Evolutionary conservation across 371 early-diverging fungal genomes (phyloP), one percentile per base, ranked within the genome.

Genomic region (Syncephalastrum monosporum): DNA sequence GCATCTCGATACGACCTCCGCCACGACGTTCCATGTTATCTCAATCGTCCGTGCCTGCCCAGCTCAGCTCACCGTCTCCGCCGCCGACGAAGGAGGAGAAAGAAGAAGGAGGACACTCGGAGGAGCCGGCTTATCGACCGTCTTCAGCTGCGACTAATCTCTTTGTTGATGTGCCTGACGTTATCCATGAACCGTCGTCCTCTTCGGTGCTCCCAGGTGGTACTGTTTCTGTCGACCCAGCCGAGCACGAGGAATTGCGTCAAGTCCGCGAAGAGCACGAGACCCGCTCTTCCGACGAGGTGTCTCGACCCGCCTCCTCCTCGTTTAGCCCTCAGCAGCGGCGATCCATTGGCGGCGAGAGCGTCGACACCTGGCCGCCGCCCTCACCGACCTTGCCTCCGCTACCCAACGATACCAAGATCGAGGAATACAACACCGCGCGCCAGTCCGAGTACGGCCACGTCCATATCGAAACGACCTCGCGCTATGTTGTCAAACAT

Each of bases 331-430:
- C 63, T 3, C 42, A 45, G 4, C 55, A 60, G 25, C 25, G 63
- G 3, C 21, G 29, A 13, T 63, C 63, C 12, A 45, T 23, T 27
- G 53, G 63, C 21, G 64, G 51, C 19, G 61, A 64, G 17, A 64
- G 64, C 48, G 54, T 64, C 10, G 64, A 64, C 27, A 64, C 64
- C 13, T 64, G 59, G 59, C 59, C 64, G 4, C 56, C 64, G 6
- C 55, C 55, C 42, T 55, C 55, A 4, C 55, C 55, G 7, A 33
- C 38, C 38, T 33, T 33, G 38, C 38, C 38, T 10, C 38, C 38
- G 38, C 8, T 33, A 38, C 53, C 60, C 3, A 38, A 17, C 16
- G 47, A 17, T 15, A 56, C 47, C 24, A 51, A 51, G 51, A n/a
- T 17, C 38, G 47, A 48, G 8, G 47, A 27, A 15, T 33, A 17